Evolutionary conservation across 192 early-diverging fungal genomes (phyloP), one percentile per base, ranked within the genome.

Genomic region (Coemansia sp.): DNA sequence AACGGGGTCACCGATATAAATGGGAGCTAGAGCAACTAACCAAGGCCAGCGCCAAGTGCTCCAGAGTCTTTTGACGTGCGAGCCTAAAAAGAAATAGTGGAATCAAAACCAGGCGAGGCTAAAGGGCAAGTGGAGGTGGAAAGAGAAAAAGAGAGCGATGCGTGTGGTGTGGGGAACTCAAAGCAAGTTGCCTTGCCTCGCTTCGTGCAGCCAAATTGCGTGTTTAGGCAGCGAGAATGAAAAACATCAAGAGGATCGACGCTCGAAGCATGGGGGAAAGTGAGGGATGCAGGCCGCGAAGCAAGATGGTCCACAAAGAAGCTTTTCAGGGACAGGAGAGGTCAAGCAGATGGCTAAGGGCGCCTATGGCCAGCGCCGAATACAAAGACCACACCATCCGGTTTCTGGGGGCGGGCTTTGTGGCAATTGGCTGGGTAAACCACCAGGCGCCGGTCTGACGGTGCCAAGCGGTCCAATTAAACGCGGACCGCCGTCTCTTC

Each of bases 11-110:
- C 11, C 39, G 13, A 42, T 42, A 42, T 42, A 42, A 42, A 42
- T 42, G 39, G 14, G 8, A 42, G 11, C 11, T 42, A 42, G 8
- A 42, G 39, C 39, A 42, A 42, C 39, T 42, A 16, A 42, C 39
- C 39, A 27, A 52, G 50, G 25, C 50, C 50, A n/a, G n/a, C 3
- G 24, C 22, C n/a, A 52, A 52, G 50, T 52, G 50, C 50, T 27
- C 50, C 50, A 52, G 22, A 52, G 25, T 28, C 49, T 23, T 25
- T 50, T 11, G 5, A 42, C 11, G 14, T 42, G 3, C 5, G 2
- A 14, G 14, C 11, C 13, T 16, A 42, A 42, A 42, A 42, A 42
- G 39, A 42, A 42, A 42, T 16, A 16, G 11, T 42, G 14, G 39
- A 42, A 42, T 13, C 30, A 8, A 32, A 3, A 42, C 39, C 3